Conservation (phyloP, 441 rosid species). For the Dalechampia spathulata region DNA sequence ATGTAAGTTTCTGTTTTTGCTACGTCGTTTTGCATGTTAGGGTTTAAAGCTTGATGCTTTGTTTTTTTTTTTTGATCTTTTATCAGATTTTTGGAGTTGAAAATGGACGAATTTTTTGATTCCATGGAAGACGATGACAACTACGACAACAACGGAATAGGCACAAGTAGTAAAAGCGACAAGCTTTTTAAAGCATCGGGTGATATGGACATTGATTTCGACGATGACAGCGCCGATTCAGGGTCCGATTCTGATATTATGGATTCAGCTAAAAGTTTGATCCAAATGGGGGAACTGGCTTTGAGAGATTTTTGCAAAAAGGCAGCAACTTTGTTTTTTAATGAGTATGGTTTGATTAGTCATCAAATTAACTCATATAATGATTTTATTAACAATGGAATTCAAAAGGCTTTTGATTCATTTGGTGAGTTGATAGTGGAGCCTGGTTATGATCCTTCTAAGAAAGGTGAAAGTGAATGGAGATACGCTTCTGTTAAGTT, state of each 20-base stretch:
- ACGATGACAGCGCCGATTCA: not conserved
- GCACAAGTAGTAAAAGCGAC: slow-evolving; percentile 20
- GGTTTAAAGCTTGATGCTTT: no score
- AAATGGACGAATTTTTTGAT: slow-evolving; percentile 23
- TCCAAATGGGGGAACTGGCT: slow-evolving; percentile 38
- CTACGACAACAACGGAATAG: slow-evolving; percentile 4
- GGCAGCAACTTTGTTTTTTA: slow-evolving; percentile 48
- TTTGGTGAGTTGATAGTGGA: slow-evolving; percentile 55
- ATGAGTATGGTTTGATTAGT: slow-evolving; percentile 64
- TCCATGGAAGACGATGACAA: slow-evolving; percentile 9
- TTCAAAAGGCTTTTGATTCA: slow-evolving; percentile 53
- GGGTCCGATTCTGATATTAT: slow-evolving; percentile 19
- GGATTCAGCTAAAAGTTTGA: slow-evolving; percentile 17
- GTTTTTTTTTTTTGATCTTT: no score
- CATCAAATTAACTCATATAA: slow-evolving; percentile 84
- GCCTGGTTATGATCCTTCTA: slow-evolving; percentile 62
- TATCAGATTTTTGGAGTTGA: no score
- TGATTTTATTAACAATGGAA: slow-evolving; percentile 51
- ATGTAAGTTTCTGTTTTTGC: no score
- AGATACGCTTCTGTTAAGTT: slow-evolving; percentile 47
- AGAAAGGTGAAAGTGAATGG: slow-evolving; percentile 61
- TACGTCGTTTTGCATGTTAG: no score
- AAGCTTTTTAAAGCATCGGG: slow-evolving; percentile 17
- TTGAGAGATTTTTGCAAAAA: slow-evolving; percentile 50
- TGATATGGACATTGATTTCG: slow-evolving; percentile 27